Conservation (phyloP, 192 early-diverging fungal genomes). For the Coemansia brasiliensis region DNA sequence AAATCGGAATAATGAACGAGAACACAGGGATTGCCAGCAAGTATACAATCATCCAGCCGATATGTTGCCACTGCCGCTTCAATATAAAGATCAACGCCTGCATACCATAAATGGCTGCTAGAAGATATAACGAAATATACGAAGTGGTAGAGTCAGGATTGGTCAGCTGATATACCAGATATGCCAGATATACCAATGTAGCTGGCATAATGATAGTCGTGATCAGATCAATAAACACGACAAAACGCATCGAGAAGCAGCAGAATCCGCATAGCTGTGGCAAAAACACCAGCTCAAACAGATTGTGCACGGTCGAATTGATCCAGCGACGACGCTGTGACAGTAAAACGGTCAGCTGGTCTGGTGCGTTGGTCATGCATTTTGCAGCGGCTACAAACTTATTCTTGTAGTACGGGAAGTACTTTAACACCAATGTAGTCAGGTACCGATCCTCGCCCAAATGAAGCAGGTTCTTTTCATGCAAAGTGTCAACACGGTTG, state of each 20-base stretch:
- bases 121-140: slow-evolving; percentile 77
- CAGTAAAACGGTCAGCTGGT: slow-evolving; percentile 86
- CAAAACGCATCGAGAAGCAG: slow-evolving; percentile 96
- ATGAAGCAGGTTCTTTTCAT: slow-evolving; percentile 98
- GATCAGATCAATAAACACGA: slow-evolving; percentile 92
- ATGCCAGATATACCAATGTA: slow-evolving; percentile 84
- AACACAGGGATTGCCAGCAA: slow-evolving; percentile 91
- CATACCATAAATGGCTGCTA: slow-evolving; percentile 86
- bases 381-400: slow-evolving; percentile 91
- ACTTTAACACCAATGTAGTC: slow-evolving; percentile 92
- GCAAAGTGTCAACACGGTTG: slow-evolving; percentile 93
- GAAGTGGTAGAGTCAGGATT: slow-evolving; percentile 64
- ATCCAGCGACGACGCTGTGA: slow-evolving; percentile 99
- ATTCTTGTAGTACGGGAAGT: slow-evolving; percentile 95
- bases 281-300: slow-evolving; percentile 90
- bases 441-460: slow-evolving; percentile 99
- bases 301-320: slow-evolving; percentile 99
- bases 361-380: slow-evolving; percentile 93
- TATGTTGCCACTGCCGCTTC: slow-evolving; percentile 86
- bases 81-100: slow-evolving; percentile 87
- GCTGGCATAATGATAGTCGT: slow-evolving; percentile 92
- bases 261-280: slow-evolving; percentile 97
- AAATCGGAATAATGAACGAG: slow-evolving; percentile 76
- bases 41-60: slow-evolving; percentile 97
- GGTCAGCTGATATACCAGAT: slow-evolving; percentile 69